Evolutionary conservation across 305 asterid species (phyloP).

Genomic region (Plantago lanceolata): DNA sequence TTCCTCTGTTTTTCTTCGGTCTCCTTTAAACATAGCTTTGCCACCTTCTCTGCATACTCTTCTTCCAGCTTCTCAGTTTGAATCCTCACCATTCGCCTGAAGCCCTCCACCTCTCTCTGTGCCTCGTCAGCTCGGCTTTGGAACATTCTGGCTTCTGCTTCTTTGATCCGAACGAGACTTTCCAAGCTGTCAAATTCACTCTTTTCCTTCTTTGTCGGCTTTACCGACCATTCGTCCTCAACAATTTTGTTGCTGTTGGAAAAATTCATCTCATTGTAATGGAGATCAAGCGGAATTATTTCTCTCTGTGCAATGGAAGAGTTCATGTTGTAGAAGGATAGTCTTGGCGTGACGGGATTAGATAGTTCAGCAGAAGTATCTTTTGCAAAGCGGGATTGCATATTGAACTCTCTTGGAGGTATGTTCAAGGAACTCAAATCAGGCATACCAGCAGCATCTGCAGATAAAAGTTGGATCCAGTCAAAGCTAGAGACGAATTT

Average conservation of each 20-base stretch:
- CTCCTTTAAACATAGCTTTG: slow-evolving; percentile 56
- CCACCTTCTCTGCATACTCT: slow-evolving; percentile 63
- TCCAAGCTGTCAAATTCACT: slow-evolving; percentile 63
- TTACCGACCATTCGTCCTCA: slow-evolving; percentile 94
- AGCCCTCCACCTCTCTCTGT: slow-evolving; percentile 59
- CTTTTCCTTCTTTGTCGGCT: slow-evolving; percentile 57
- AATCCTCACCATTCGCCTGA: slow-evolving; percentile 52
- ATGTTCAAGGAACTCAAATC: slow-evolving; percentile 30
- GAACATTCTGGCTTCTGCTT: slow-evolving; percentile 92
- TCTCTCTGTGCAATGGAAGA: slow-evolving; percentile 46
- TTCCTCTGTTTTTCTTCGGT: slow-evolving; percentile 68
- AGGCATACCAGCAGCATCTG: slow-evolving; percentile 53
- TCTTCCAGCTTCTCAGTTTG: slow-evolving; percentile 65
- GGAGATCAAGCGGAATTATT: slow-evolving; percentile 42
- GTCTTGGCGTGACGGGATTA: slow-evolving; percentile 37
- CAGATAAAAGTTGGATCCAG: not conserved
- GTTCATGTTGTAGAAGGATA: slow-evolving; percentile 50
- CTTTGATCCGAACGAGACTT: slow-evolving; percentile 70
- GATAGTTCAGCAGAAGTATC: slow-evolving; percentile 39
- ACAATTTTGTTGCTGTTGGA: slow-evolving; percentile 35
- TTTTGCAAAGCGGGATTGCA: slow-evolving; percentile 27
- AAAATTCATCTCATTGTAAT: slow-evolving; percentile 31
- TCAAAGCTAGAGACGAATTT: not conserved
- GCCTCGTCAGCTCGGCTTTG: slow-evolving; percentile 85
- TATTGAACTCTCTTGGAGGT: slow-evolving; percentile 21